Percentiles rank a stretch among this genome's conserved stretches.
Evolutionary conservation across 108 stramenopile species (phyloP).

Genomic region (Fistulifera pelliculosa): DNA sequence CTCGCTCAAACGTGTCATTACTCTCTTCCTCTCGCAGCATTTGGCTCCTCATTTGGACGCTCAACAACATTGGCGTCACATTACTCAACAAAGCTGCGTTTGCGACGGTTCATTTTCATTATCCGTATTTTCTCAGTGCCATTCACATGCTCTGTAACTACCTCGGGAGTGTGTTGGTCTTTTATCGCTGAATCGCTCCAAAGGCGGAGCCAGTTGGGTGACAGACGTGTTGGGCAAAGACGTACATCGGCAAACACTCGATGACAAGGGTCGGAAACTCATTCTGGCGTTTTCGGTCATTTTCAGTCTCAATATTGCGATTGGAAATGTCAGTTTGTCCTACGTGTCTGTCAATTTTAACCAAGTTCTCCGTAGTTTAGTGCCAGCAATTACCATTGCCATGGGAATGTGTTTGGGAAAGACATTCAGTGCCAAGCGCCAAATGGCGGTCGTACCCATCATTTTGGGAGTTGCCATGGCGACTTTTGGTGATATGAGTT

Average conservation of each 20-base stretch:
- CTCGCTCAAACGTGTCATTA: too few species aligned
- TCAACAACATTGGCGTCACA: conserved; percentile 80
- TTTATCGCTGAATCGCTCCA: conserved; percentile 18
- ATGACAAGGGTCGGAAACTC: conserved; percentile 28
- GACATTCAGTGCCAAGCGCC: conserved; percentile 27
- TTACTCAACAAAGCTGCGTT: conserved; percentile 83
- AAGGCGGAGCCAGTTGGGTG: conserved; percentile 1
- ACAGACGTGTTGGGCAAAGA: conserved; percentile 34
- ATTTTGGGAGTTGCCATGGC: conserved; percentile 68
- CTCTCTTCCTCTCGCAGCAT: neutral
- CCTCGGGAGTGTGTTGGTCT: conserved; percentile 41
- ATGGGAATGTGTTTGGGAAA: conserved; percentile 52
- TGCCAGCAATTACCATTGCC: conserved; percentile 63
- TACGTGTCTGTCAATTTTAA: conserved; percentile 85
- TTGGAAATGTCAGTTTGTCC: conserved; percentile 68
- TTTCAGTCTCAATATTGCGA: conserved; percentile 81
- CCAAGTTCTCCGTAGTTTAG: conserved; percentile 69
- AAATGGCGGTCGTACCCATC: conserved; percentile 48
- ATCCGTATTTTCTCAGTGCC: conserved; percentile 76
- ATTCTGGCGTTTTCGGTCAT: conserved; percentile 62
- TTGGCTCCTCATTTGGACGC: conserved; percentile 9
- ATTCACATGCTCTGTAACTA: conserved; percentile 82
- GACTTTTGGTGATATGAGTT: conserved; percentile 61
- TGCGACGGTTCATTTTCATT: conserved; percentile 71
- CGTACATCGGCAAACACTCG: conserved; percentile 40